Evolutionary conservation across 495 filamentous ascomycete species (phyloP), one percentile per base, ranked within the genome.

Genomic region (Amphirosellinia nigrospora): DNA sequence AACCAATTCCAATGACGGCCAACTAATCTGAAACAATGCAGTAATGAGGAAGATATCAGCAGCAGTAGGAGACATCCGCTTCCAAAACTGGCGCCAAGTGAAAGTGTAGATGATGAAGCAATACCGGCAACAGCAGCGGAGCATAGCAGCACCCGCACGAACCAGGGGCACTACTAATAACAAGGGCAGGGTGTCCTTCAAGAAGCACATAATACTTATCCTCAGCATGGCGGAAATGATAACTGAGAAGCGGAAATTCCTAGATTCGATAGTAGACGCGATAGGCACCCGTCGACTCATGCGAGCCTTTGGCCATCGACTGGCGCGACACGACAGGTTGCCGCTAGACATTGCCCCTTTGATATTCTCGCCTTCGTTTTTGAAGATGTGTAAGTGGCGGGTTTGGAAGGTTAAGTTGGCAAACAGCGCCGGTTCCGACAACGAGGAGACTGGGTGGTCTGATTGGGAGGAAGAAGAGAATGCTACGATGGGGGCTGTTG

Each of bases 321-420:
- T 65, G 15, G 46, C 13, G 4, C 32, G 46, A n/a, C 9, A 36
- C 21, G 46, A 41, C 16, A 34, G 53, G 34, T 26, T 65, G 2
- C 63, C 63, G 34, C 46, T 8, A 6, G 63, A 65, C 46, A 65
- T 65, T 1, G n/a, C 16, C 8, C 63, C 45, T 4, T 15, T 65
- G 23, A 53, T 65, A 23, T 65, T 65, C 34, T 65, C 63, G 13
- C 46, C 63, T 6, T 11, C 53, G 7, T 65, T 52, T 34, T 23
- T 65, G 34, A 52, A 30, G 32, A 19, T 21, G 5, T 65, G 21
- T 11, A 21, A 53, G 46, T 38, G 6, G 4, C 46, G 41, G 32
- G 28, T 65, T 10, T 10, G 9, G 45, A 65, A 28, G 6, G 30
- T 53, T 21, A 53, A 10, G 32, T 15, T 1, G 6, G 45, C 46